Base-by-base conservation (phyloP, 371 early-diverging fungal species). In the Saksenaea vasiformis region DNA sequence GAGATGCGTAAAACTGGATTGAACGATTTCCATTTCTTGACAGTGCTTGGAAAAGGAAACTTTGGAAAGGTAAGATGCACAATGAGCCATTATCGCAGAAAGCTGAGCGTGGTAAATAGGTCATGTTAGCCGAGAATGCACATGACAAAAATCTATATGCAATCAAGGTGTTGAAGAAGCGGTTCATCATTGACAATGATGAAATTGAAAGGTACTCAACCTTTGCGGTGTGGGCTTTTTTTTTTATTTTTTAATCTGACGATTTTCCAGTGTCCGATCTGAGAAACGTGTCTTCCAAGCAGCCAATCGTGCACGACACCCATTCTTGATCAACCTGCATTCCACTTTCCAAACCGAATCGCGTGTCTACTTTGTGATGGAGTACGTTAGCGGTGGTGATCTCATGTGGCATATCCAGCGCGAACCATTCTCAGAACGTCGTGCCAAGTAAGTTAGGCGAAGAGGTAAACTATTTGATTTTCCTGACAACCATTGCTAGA, bases 381-480 rank as follows among this genome's bases (percentile, higher is more conserved):
- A 99, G 71, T 99, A 98, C 81, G 93, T 99, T 13, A 86, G 89
- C 34, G 99, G 99, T 65, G 99, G 99, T 63, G 99, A 99, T 82
- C 79, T 99, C 75, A 98, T 99, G 97, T 93, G 92, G 85, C 97
- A 95, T 76, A 97, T 96, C 58, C 95, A 91, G 72, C 88, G 91
- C 60, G 88, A 90, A 65, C 90, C 89, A 63, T 95, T 95, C 67
- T 86, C 91, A 34, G 94, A 95, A 77, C 78, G 90, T 43, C 87
- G 93, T 64, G 95, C 98, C 47, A 94, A 90, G 83, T 83, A 74
- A 68, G 74, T 34, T 37, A 10, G 14, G 26, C n/a, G 22, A 0
- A 53, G 4, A 11, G 11, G 37, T 31, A 31, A 2, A 31, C 35
- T 51, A 15, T 37, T 27, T 60, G 57, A 31, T 43, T n/a, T 59